A percentile compares a stretch with the other conserved stretches of the same genome.
Conservation (phyloP, 2,329 filamentous ascomycete genomes). For the Pseudomassariella vexata region DNA sequence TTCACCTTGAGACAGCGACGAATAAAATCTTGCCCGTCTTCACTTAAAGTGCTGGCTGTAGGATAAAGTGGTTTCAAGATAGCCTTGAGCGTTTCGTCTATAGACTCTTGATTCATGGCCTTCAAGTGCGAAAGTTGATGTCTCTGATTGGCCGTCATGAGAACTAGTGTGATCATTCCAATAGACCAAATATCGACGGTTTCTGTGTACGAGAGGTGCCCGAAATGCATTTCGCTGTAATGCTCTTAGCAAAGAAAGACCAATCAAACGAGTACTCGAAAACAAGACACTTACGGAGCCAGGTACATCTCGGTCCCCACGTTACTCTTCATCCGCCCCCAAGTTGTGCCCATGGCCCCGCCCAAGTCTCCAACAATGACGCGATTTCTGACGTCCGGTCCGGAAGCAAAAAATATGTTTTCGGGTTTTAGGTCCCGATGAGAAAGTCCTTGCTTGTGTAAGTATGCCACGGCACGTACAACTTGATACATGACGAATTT, state of each 20-base stretch:
- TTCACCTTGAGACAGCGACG: conserved; percentile 26
- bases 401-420: conserved; percentile 44
- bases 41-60: conserved; percentile 10
- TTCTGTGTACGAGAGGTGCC: conserved; percentile 22
- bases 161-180: conserved; percentile 37
- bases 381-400: conserved; percentile 35
- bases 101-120: conserved; percentile 14
- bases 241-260: conserved; percentile 7
- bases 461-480: conserved; percentile 37
- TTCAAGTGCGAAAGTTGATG: conserved; percentile 15
- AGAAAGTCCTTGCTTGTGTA: conserved; percentile 43
- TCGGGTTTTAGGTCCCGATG: conserved; percentile 51
- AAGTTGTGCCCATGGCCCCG: conserved; percentile 35
- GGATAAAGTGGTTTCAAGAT: conserved; percentile 5
- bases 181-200: conserved; percentile 48
- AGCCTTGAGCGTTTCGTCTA: conserved; percentile 12
- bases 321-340: conserved; percentile 35
- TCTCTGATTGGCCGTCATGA: conserved; percentile 10
- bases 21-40: conserved; percentile 24
- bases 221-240: conserved; percentile 32
- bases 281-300: conserved; percentile 38
- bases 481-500: conserved; percentile 43
- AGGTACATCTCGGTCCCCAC: conserved; percentile 42
- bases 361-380: conserved; percentile 50
- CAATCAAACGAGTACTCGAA: neutral